Base-by-base conservation (phyloP, 495 filamentous ascomycete genomes). In the Neurospora tetrasperma region DNA sequence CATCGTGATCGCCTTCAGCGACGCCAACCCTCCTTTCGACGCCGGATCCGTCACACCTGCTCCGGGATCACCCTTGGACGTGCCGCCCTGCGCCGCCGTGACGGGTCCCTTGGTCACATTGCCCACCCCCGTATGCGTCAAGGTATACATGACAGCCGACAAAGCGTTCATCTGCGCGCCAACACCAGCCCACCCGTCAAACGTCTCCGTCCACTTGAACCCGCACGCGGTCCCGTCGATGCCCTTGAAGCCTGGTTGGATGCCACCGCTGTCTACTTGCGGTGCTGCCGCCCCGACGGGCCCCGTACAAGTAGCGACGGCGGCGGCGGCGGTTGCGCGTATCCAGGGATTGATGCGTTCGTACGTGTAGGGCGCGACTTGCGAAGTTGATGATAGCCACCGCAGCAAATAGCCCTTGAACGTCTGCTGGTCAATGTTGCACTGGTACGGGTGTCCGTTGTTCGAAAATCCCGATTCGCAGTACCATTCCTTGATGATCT, bases 391-490 rank as follows among this genome's bases (percentile, higher is more conserved):
- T 3, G 89, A 88, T 78, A 95, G 83, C 91, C 90, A 93, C 9
- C 89, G 89, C 44, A 89, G 81, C 20, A 93, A 83, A 76, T 92
- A 91, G 10, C 90, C 91, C 81, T 94, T 95, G 85, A 93, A 94
- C 59, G 85, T 88, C 71, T 85, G 85, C 79, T 92, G 88, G 77
- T 95, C 93, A 68, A 84, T 84, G 79, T 92, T 86, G 80, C 93
- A 96, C 54, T 66, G 54, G 54, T 66, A 66, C 6, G 54, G 54
- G 70, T 86, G 88, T 69, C 81, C 84, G 40, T 81, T 79, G 0
- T 83, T 78, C 76, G 7, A 3, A 27, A 66, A 66, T 3, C 54
- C 54, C 12, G 54, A 35, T 14, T 96, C 93, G 83, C 92, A 95
- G 62, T 90, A 87, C 42, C 89, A 86, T 79, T 94, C 93, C 41